Evolutionary conservation across 2,329 filamentous ascomycete genomes (phyloP).

Genomic region (Dryadomyces quercus-mongolicae): DNA sequence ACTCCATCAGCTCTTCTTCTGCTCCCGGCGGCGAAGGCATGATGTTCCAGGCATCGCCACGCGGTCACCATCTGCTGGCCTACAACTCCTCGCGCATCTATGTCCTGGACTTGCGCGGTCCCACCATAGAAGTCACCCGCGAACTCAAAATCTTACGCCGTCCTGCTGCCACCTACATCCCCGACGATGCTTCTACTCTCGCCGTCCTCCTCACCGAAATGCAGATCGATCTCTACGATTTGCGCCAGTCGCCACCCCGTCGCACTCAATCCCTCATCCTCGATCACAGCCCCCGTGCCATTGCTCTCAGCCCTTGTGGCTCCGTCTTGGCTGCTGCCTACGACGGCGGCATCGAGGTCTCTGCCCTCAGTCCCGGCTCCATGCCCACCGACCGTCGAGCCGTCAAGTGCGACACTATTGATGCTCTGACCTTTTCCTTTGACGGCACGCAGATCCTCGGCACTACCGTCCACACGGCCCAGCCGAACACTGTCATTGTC

Average conservation of each 20-base stretch:
- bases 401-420: slow-evolving; percentile 67
- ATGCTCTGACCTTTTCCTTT: slow-evolving; percentile 61
- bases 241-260: slow-evolving; percentile 51
- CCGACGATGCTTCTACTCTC: slow-evolving; percentile 63
- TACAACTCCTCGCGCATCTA: slow-evolving; percentile 81
- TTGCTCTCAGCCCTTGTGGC: slow-evolving; percentile 71
- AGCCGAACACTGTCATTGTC: slow-evolving; percentile 61
- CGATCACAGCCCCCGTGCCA: slow-evolving; percentile 65
- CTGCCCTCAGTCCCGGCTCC: slow-evolving; percentile 55
- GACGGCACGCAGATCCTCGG: slow-evolving; percentile 71
- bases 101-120: slow-evolving; percentile 54
- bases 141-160: slow-evolving; percentile 71
- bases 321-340: slow-evolving; percentile 76
- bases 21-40: slow-evolving; percentile 76
- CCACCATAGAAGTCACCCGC: slow-evolving; percentile 52
- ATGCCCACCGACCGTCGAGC: slow-evolving; percentile 56
- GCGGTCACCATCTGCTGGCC: slow-evolving; percentile 61
- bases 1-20: slow-evolving; percentile 72
- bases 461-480: slow-evolving; percentile 53
- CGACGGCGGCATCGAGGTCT: slow-evolving; percentile 79
- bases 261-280: slow-evolving; percentile 64
- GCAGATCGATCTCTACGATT: slow-evolving; percentile 76
- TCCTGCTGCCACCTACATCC: slow-evolving; percentile 64
- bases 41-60: slow-evolving; percentile 68
- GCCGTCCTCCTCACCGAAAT: slow-evolving; percentile 73